phyloP scores from a whole-genome alignment of 345 rosid genomes.

The Conringia planisiliqua region DNA sequence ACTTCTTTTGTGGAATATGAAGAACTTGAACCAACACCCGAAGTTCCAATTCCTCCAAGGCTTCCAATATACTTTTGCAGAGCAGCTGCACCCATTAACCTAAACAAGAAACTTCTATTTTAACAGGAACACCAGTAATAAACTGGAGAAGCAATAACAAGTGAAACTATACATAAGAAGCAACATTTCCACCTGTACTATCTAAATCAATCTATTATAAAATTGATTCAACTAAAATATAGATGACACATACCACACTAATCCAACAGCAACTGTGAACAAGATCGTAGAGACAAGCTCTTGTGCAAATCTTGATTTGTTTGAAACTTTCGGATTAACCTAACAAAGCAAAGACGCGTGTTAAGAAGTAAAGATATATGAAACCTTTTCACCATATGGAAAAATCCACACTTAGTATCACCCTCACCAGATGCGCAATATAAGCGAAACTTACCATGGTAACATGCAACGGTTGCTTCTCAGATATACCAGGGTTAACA shows the following conservation, averaged over 20 bases:
- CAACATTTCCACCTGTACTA: not conserved
- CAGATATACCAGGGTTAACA: constrained; percentile 80
- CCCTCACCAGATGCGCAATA: not conserved
- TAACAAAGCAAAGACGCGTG: constrained; percentile 25
- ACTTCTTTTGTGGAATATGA: constrained; percentile 83
- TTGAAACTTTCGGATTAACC: constrained; percentile 88
- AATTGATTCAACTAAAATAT: not conserved
- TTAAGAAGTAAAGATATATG: not conserved
- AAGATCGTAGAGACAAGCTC: constrained; percentile 89
- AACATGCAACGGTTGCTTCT: constrained; percentile 94
- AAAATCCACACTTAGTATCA: not conserved
- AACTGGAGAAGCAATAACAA: constrained; percentile 11
- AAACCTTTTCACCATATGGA: not conserved
- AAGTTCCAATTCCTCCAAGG: constrained; percentile 94
- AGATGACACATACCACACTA: constrained; percentile 64
- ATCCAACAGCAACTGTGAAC: constrained; percentile 81
- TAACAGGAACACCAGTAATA: constrained; percentile 13
- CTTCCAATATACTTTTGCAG: constrained; percentile 93
- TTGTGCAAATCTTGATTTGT: constrained; percentile 77
- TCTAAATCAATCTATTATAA: not conserved
- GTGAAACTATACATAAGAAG: not conserved
- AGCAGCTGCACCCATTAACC: constrained; percentile 96
- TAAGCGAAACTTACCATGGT: constrained; percentile 60
- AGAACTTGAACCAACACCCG: constrained; percentile 96
- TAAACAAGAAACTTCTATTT: constrained; percentile 32